Evolutionary conservation across 1,139 yeast species (phyloP), one percentile per base, ranked within the genome.

Genomic region (Nakaseomyces kungkrabaensis): DNA sequence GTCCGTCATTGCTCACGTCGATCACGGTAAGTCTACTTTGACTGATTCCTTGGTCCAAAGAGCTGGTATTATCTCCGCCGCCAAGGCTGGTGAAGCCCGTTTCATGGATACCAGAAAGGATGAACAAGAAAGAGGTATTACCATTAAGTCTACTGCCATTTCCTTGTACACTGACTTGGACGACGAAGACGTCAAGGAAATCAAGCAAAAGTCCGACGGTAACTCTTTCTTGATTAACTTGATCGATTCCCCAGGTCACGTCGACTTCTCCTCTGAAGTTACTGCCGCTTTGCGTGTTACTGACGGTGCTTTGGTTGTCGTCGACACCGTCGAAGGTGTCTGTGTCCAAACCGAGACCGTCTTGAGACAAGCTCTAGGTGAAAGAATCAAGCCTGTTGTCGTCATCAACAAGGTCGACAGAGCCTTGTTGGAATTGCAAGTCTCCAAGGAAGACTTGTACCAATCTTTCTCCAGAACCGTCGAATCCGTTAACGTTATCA

Each of bases 1-100:
- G 95, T 92, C 97, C 77, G 98, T 92, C 77, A 92, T 92, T 84
- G 98, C 98, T 73, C 98, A 92, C 86, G 97, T 92, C 85, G 98
- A 92, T 83, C 98, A 92, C 83, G 98, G 98, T 80, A 92, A 92
- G 78, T 89, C 97, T 65, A 92, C 98, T 69, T 84, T 92, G 77
- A 89, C 98, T 75, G 98, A 92, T 78, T 90, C 97, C 62, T 85
- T 92, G 73, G 97, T 92, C 68, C 97, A 90, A 81, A 85, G 84
- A 72, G 97, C 98, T 66, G 98, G 98, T 87, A 92, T 92, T 74
- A 92, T 92, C 71, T 92, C 98, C 54, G 97, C 97, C 70, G 97
- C 96, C 71, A 89, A 88, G 81, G 97, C 97, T 61, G 98, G 98
- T 83, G 97, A 92, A 72, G 97, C 97, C 69, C 92, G 98, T 79